Evolutionary conservation across 495 filamentous ascomycete species (phyloP), one percentile per base, ranked within the genome.

Genomic region (Penicillium atrosanguineum): DNA sequence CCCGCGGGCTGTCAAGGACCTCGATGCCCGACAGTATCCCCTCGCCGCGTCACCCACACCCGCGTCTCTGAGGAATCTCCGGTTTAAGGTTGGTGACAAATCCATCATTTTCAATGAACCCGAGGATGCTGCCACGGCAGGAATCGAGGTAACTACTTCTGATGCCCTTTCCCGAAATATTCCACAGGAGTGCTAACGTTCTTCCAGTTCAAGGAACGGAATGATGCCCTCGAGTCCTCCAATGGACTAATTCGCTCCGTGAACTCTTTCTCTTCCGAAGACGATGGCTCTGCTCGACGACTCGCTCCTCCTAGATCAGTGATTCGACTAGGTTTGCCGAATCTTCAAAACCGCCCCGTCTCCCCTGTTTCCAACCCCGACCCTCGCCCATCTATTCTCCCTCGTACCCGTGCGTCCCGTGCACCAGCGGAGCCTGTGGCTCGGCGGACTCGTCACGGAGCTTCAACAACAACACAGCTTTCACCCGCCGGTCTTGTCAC

Each of bases 1-100:
- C 41, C 88, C 92, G 23, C 83, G 84, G 43, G 83, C 88, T 20
- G 75, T 91, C 15, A 70, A 79, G 39, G 82, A 88, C 44, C 83
- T 95, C 44, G 93, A 97, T 70, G 77, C 88, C 8, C 93, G 95
- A 63, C 79, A 89, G 56, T 99, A 92, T 69, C 95, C 95, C 44
- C 78, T 99, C 34, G 95, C 94, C 43, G 75, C 79, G 39, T 82
- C 85, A 19, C 86, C 88, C 0, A 96, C 93, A 5, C 94, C 94
- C 14, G 77, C 80, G 14, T 83, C 84, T 38, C 69, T 98, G 36
- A 84, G 82, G 55, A 83, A 81, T 16, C 77, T 97, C 57, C 83
- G 78, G 43, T 92, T 95, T 59, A 83, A 87, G 46, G 68, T 91
- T 16, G 84, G 85, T 20, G 83, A 81, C 31, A 75, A 79, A 50